phyloP scores from a whole-genome alignment of 257 asterid genomes.

The Asclepias syriaca region DNA sequence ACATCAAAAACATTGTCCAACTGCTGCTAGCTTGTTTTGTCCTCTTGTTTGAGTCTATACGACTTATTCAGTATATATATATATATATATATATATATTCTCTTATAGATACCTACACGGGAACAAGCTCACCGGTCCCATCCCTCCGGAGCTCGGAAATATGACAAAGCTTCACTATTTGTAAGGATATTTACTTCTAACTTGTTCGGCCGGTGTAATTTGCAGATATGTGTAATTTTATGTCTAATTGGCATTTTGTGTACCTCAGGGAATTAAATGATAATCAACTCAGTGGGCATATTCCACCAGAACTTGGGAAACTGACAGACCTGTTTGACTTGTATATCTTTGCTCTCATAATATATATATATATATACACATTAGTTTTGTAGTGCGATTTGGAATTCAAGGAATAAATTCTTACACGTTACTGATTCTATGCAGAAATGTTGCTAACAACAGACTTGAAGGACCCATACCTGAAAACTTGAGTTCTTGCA shows the following conservation, averaged over 20 bases:
- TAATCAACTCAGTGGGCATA: conserved; percentile 65
- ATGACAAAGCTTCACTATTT: conserved; percentile 93
- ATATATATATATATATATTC: not conserved
- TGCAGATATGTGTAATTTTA: not conserved
- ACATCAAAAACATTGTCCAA: no score
- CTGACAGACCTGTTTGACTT: conserved; percentile 86
- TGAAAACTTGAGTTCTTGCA: conserved; percentile 88
- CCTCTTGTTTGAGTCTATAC: no score
- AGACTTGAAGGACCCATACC: conserved; percentile 76
- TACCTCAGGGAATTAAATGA: conserved; percentile 74
- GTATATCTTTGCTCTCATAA: conserved; percentile 31
- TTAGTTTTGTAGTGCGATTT: not conserved
- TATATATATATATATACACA: not conserved
- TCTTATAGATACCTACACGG: conserved; percentile 76
- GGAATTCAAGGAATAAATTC: not conserved
- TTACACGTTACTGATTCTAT: conserved; percentile 3
- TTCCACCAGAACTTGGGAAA: conserved; percentile 90
- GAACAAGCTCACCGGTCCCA: conserved; percentile 78
- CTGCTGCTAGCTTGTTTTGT: no score
- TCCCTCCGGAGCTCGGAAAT: conserved; percentile 93
- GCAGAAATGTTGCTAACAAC: conserved; percentile 92
- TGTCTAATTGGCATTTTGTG: not conserved
- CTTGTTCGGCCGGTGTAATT: not conserved
- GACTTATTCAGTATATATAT: no score
- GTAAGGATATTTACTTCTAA: conserved; percentile 26